phyloP scores from a whole-genome alignment of 2,329 filamentous ascomycete genomes.

The Phialophora macrospora region DNA sequence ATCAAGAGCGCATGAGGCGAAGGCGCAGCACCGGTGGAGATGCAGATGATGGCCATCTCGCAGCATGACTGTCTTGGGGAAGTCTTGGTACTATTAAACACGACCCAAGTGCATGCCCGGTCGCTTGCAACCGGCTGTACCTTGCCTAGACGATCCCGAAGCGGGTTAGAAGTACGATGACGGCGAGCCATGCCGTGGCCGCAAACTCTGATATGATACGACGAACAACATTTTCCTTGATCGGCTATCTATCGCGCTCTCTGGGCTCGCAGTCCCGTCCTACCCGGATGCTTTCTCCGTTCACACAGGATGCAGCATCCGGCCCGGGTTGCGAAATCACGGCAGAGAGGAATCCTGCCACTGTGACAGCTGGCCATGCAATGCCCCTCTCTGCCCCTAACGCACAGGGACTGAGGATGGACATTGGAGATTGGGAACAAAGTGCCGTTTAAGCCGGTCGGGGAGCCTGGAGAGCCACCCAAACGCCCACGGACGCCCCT shows the following conservation, averaged over 20 bases:
- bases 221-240: neutral
- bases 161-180: neutral
- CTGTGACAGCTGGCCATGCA: neutral
- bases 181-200: neutral
- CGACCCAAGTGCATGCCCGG: neutral
- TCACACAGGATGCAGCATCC: neutral
- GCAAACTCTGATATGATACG: neutral
- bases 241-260: neutral
- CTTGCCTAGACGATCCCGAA: constrained; percentile 1
- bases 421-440: no score
- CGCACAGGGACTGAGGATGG: no score
- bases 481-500: no score
- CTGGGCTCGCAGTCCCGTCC: neutral
- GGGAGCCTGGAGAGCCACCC: no score
- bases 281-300: neutral
- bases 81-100: neutral
- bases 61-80: neutral
- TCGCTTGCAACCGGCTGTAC: neutral
- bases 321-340: neutral
- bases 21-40: neutral
- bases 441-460: no score
- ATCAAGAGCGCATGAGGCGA: constrained; percentile 12
- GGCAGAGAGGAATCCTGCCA: neutral
- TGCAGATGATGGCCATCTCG: constrained; percentile 6
- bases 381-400: no score